Evolutionary conservation across 176 grass and related monocot genomes (phyloP), one percentile per base, ranked within the genome.

Genomic region (Saccharum officinarum): DNA sequence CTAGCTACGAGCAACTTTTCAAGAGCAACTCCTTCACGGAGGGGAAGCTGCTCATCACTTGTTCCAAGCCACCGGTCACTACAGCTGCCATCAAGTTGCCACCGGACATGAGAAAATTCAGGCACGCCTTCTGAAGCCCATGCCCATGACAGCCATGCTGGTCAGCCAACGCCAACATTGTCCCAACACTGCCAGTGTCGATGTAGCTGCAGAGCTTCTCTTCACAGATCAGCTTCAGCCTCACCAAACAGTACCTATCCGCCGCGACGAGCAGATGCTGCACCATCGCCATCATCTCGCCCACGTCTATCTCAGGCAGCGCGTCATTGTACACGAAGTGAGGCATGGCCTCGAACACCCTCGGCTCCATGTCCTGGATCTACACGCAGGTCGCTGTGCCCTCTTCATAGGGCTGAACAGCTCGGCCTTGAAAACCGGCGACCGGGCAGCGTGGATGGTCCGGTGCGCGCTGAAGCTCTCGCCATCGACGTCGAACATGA

Each of bases 191-290:
- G 23, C 50, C 41, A 0, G 59, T 60, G 39, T 49, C 52, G 0
- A 92, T 34, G 50, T 37, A 6, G 3, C 62, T 0, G 16, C 67
- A 45, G 6, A 89, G 28, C 49, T 72, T 84, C 3, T 77, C 47
- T 15, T 86, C 86, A 10, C 91, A 87, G 0, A 89, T 44, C 36
- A 80, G 0, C 46, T 92, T 88, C 8, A 88, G 4, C 76, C 85
- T 88, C 26, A 82, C 70, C 11, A 91, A 0, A 2, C 28, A 23
- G 38, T 88, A 91, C 10, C 73, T 25, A 37, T 87, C 85, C 6
- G 84, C 85, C 10, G 81, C 85, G 10, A 54, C 86, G 71, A 92
- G 82, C 28, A 92, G 22, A 38, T 86, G 47, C 13, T 61, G n/a
- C 3, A 8, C 9, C 59, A 26, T n/a, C 1, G 1, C 59, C 59